phyloP scores from a whole-genome alignment of 2,329 filamentous ascomycete genomes.

The Cadophora luteo-olivacea region DNA sequence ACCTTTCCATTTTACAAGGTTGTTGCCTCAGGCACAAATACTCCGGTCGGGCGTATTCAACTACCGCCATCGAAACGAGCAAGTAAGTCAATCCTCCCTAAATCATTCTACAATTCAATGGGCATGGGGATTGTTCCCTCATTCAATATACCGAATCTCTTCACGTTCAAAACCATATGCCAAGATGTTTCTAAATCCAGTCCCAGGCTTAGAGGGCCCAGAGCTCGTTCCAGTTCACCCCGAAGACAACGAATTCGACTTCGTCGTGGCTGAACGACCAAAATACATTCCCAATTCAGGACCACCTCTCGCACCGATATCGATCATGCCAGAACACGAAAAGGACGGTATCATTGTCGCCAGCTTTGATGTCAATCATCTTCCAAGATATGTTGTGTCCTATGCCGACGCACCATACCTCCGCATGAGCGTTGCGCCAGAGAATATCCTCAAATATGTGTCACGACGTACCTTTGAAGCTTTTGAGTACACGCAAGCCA shows the following conservation, averaged over 20 bases:
- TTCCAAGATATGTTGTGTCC: slow-evolving; percentile 40
- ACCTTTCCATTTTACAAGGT: no score
- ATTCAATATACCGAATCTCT: not conserved
- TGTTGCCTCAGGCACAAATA: not conserved
- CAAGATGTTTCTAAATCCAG: slow-evolving; percentile 14
- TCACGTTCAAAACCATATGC: not conserved
- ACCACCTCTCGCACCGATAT: slow-evolving; percentile 54
- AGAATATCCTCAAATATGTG: slow-evolving; percentile 61
- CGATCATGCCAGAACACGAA: slow-evolving; percentile 56
- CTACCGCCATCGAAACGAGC: not conserved
- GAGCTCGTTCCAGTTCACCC: not conserved
- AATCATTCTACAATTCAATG: not conserved
- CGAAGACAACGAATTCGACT: slow-evolving; percentile 36
- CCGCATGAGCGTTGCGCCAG: slow-evolving; percentile 58
- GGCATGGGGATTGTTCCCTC: slow-evolving; percentile 3
- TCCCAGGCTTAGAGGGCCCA: not conserved
- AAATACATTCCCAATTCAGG: slow-evolving; percentile 55
- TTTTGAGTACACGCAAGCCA: slow-evolving; percentile 54
- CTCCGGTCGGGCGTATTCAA: not conserved
- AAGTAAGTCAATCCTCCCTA: slow-evolving; percentile 2
- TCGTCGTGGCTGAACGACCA: slow-evolving; percentile 39
- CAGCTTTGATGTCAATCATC: slow-evolving; percentile 54
- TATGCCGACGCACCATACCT: slow-evolving; percentile 47
- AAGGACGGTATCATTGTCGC: slow-evolving; percentile 59
- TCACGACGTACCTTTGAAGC: slow-evolving; percentile 62